A percentile compares a stretch with the other conserved stretches of the same genome.
phyloP scores from a whole-genome alignment of 768 basidiomycete genomes.

The Hypholoma sublateritium region DNA sequence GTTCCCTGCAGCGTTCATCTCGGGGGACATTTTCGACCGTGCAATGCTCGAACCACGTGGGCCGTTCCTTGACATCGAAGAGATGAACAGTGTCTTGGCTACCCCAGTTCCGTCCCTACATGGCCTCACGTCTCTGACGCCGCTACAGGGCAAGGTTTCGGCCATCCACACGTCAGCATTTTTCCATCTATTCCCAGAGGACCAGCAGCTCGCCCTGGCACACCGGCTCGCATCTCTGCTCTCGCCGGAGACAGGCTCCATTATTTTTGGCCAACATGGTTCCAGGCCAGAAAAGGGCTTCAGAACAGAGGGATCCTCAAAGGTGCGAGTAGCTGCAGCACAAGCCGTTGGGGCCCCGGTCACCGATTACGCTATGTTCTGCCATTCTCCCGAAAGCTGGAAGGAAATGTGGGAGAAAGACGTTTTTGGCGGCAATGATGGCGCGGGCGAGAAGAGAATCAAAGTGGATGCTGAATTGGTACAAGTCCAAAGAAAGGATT shows the following conservation, averaged over 20 bases:
- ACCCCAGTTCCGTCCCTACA: slow-evolving; percentile 10
- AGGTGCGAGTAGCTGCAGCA: no score
- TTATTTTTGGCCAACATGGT: slow-evolving; percentile 36
- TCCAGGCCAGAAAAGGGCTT: slow-evolving; percentile 32
- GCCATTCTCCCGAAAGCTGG: slow-evolving; percentile 37
- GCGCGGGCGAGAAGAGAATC: neutral
- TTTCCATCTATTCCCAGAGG: slow-evolving; percentile 38
- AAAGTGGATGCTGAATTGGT: slow-evolving; percentile 14
- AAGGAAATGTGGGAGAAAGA: slow-evolving; percentile 31
- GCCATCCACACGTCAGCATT: slow-evolving; percentile 42
- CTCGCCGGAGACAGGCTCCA: slow-evolving; percentile 29
- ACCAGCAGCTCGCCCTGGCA: slow-evolving; percentile 29
- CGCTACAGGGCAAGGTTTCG: slow-evolving; percentile 42
- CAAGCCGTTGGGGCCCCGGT: neutral
- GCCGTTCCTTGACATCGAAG: slow-evolving; percentile 4
- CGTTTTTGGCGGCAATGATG: slow-evolving; percentile 25
- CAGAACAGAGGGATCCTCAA: neutral
- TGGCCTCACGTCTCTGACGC: slow-evolving; percentile 24
- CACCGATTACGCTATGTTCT: slow-evolving; percentile 27
- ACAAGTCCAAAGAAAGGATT: slow-evolving; percentile 3
- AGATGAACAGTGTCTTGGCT: neutral
- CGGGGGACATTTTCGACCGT: slow-evolving; percentile 54
- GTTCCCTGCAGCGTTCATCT: slow-evolving; percentile 55
- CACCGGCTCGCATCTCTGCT: slow-evolving; percentile 29
- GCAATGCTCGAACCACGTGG: slow-evolving; percentile 35